These are phyloP conservation scores for Sordariomycetes sp. DNA, from an alignment of 2,329 filamentous ascomycete species.

Conservation along the genomic window DNA sequence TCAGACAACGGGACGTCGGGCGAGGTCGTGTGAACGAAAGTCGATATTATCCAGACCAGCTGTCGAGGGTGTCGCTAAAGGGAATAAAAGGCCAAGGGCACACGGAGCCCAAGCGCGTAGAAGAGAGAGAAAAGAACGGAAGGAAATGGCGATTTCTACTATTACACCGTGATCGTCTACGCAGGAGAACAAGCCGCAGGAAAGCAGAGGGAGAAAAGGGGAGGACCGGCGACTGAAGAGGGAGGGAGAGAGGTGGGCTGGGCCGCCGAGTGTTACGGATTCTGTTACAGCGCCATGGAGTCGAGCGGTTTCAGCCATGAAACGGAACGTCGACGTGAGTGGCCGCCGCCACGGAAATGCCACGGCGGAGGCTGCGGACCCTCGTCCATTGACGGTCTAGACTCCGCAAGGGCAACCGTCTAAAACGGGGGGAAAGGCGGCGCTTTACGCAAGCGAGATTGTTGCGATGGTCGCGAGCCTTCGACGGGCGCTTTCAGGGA, in stretches of 20 bases:
- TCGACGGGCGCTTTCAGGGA: slow-evolving; percentile 1
- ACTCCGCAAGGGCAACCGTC: not conserved
- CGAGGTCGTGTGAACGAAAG: slow-evolving; percentile 16
- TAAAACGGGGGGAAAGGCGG: not conserved
- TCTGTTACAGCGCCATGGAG: not conserved
- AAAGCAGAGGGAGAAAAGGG: not conserved
- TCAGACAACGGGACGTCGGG: slow-evolving; percentile 10
- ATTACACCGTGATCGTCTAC: not conserved
- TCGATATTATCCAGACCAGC: slow-evolving; percentile 10
- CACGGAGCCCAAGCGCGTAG: not conserved
- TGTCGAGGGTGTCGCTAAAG: not conserved
- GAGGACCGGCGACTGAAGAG: not conserved
- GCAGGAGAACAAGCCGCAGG: not conserved
- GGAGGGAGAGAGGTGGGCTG: not conserved
- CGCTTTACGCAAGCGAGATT: not conserved
- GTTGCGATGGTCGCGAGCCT: not conserved
- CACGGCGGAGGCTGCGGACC: not conserved
- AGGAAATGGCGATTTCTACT: not conserved
- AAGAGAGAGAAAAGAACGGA: not conserved
- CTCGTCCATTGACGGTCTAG: not conserved
- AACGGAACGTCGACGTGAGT: slow-evolving; percentile 4
- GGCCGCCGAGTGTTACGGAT: not conserved
- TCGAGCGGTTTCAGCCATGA: slow-evolving; percentile 5
- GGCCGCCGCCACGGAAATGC: not conserved
- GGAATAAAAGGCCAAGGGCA: not conserved